Percentiles rank a stretch among this genome's conserved stretches.
These are phyloP conservation scores for Saccharum hybrid DNA, from an alignment of 202 grass and related monocot species.

Conservation along the genomic window DNA sequence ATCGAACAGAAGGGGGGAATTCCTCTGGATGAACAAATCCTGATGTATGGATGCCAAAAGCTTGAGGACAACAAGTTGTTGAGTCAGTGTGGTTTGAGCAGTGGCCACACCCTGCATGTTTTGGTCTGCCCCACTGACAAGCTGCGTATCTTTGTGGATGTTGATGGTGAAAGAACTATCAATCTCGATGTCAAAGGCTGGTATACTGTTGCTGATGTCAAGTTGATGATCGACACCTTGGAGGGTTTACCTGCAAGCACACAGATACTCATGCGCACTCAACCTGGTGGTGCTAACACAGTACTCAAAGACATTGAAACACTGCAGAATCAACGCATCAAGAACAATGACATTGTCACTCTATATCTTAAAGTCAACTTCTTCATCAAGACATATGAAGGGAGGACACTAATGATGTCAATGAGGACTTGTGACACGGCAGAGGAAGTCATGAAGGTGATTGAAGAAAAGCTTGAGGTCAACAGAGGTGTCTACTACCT, in stretches of 20 bases:
- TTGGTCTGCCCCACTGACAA: slow-evolving; percentile 47
- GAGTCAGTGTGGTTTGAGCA: slow-evolving; percentile 48
- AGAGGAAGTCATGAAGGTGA: slow-evolving; percentile 32
- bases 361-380: slow-evolving; percentile 38
- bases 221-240: slow-evolving; percentile 56
- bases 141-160: slow-evolving; percentile 45
- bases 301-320: slow-evolving; percentile 42
- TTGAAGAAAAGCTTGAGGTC: slow-evolving; percentile 11
- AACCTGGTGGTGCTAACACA: slow-evolving; percentile 4
- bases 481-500: slow-evolving; percentile 39
- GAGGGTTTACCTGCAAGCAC: slow-evolving; percentile 39
- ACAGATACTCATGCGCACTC: slow-evolving; percentile 37
- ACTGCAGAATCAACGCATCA: slow-evolving; percentile 41
- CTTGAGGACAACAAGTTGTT: slow-evolving; percentile 57
- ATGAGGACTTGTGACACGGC: slow-evolving; percentile 22
- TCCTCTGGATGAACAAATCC: slow-evolving; percentile 44
- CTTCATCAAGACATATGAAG: slow-evolving; percentile 53
- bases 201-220: slow-evolving; percentile 70
- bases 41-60: slow-evolving; percentile 47
- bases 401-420: slow-evolving; percentile 48
- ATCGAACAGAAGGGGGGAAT: slow-evolving; percentile 56
- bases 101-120: slow-evolving; percentile 50
- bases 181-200: slow-evolving; percentile 58
- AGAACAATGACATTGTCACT: slow-evolving; percentile 39
- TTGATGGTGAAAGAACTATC: slow-evolving; percentile 35